Percentiles rank a stretch among this genome's conserved stretches.
Evolutionary conservation across 2,329 filamentous ascomycete genomes (phyloP).

Genomic region (Arthrobotrys sinensis): DNA sequence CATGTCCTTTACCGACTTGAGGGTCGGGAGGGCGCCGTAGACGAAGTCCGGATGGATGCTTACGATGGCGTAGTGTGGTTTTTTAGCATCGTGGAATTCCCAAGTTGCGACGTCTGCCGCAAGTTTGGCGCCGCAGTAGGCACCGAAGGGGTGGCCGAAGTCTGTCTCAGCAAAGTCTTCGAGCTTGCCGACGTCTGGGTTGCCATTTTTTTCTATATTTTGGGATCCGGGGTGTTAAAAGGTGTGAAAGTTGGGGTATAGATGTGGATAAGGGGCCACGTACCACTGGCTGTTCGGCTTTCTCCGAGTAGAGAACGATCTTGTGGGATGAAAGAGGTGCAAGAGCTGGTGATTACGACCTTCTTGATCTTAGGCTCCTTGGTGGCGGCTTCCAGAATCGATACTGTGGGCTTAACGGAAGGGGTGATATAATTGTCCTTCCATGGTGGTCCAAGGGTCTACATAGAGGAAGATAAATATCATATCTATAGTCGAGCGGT

Average conservation of each 20-base stretch:
- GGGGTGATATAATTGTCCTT: slow-evolving; percentile 54
- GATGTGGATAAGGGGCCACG: not conserved
- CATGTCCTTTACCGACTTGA: slow-evolving; percentile 41
- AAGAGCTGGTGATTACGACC: slow-evolving; percentile 76
- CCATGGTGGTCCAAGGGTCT: slow-evolving; percentile 34
- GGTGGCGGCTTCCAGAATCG: slow-evolving; percentile 34
- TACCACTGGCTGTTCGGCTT: slow-evolving; percentile 44
- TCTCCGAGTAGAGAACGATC: slow-evolving; percentile 44
- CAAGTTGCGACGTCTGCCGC: slow-evolving; percentile 48
- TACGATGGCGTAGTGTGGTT: slow-evolving; percentile 48
- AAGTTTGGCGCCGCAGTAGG: slow-evolving; percentile 56
- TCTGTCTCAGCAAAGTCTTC: slow-evolving; percentile 22
- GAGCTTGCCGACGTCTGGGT: slow-evolving; percentile 38
- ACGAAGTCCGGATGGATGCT: slow-evolving; percentile 55
- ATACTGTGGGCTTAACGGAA: slow-evolving; percentile 39
- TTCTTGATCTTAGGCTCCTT: slow-evolving; percentile 74
- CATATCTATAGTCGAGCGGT: no score
- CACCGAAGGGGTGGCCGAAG: slow-evolving; percentile 49
- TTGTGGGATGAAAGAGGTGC: slow-evolving; percentile 46
- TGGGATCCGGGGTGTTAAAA: not conserved
- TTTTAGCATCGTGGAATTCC: slow-evolving; percentile 51
- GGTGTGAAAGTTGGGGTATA: not conserved
- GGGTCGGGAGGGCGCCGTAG: slow-evolving; percentile 38
- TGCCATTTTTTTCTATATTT: slow-evolving; percentile 31
- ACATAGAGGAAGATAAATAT: not conserved